These are phyloP conservation scores for Trypanosoma lewisi DNA, from an alignment of 208 protist genomes.

Conservation along the genomic window DNA sequence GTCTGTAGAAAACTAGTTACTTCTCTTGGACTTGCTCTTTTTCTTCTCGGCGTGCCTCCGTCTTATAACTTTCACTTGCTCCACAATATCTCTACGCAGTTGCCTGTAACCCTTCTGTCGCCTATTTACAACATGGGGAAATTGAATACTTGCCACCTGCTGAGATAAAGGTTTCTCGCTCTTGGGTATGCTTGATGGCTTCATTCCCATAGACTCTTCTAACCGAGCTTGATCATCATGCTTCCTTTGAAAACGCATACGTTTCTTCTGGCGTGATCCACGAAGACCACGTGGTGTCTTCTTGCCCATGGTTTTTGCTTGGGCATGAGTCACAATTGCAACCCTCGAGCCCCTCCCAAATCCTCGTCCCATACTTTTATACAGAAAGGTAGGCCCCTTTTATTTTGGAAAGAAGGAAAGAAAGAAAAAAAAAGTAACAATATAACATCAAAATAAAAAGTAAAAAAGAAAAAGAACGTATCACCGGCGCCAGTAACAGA, in stretches of 20 bases:
- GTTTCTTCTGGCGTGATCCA: conserved; percentile 65
- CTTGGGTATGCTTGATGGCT: conserved; percentile 26
- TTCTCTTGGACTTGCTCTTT: conserved; percentile 18
- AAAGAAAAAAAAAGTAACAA: background rate
- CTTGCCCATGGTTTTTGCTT: conserved; percentile 53
- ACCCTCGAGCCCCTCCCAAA: conserved; percentile 87
- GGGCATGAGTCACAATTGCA: conserved; percentile 81
- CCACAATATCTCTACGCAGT: conserved; percentile 74
- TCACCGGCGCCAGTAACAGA: too few relatives aligned
- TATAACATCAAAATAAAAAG: background rate
- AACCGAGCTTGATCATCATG: conserved; percentile 52
- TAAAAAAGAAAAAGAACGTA: too few relatives aligned
- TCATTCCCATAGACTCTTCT: conserved; percentile 67
- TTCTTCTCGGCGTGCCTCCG: conserved; percentile 47
- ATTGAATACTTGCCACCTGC: conserved; percentile 74
- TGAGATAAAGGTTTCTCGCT: conserved; percentile 59
- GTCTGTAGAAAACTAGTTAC: conserved; percentile 1
- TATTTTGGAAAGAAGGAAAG: background rate
- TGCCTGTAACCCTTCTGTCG: conserved; percentile 70
- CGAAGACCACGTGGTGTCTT: conserved; percentile 80
- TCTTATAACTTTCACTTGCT: conserved; percentile 64
- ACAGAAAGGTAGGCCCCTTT: background rate
- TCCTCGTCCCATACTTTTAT: conserved; percentile 58
- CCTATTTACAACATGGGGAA: conserved; percentile 74
- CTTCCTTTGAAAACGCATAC: conserved; percentile 39